Conservation (phyloP, 1,284 basidiomycete genomes). For the Laetiporus sulphureus region DNA sequence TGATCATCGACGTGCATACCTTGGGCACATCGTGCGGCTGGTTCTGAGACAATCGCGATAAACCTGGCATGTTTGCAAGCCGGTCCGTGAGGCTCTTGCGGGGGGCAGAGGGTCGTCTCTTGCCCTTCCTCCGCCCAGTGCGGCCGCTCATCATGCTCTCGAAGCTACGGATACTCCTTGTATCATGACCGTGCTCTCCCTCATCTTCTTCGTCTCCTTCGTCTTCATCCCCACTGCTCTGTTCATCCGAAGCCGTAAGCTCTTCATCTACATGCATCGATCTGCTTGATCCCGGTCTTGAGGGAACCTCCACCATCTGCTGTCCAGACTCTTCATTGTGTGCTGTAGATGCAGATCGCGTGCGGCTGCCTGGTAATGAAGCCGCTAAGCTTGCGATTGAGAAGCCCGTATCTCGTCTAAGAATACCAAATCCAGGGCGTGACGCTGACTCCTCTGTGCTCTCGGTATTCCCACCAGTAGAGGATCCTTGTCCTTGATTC, state of each 20-base stretch:
- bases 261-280: conserved; percentile 29
- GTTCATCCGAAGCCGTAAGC: conserved; percentile 26
- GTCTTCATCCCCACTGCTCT: conserved; percentile 25
- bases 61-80: conserved; percentile 62
- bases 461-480: conserved; percentile 22
- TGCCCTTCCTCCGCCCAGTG: conserved; percentile 30
- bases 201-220: conserved; percentile 31
- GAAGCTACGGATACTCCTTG: conserved; percentile 73
- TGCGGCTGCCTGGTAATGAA: conserved; percentile 40
- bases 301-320: conserved; percentile 57
- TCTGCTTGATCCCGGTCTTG: conserved; percentile 47
- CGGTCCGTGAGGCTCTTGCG: conserved; percentile 70
- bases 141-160: conserved; percentile 70
- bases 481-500: conserved; percentile 6
- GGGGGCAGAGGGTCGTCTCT: conserved; percentile 22
- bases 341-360: conserved; percentile 13
- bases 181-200: conserved; percentile 39
- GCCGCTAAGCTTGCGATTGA: conserved; percentile 77
- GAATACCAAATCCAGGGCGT: conserved; percentile 52
- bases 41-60: conserved; percentile 37
- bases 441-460: conserved; percentile 27
- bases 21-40: conserved; percentile 16
- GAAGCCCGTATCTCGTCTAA: conserved; percentile 70
- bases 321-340: conserved; percentile 50
- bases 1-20: conserved; percentile 12